phyloP scores from a whole-genome alignment of 2,329 filamentous ascomycete species.

The Alternaria rosae region DNA sequence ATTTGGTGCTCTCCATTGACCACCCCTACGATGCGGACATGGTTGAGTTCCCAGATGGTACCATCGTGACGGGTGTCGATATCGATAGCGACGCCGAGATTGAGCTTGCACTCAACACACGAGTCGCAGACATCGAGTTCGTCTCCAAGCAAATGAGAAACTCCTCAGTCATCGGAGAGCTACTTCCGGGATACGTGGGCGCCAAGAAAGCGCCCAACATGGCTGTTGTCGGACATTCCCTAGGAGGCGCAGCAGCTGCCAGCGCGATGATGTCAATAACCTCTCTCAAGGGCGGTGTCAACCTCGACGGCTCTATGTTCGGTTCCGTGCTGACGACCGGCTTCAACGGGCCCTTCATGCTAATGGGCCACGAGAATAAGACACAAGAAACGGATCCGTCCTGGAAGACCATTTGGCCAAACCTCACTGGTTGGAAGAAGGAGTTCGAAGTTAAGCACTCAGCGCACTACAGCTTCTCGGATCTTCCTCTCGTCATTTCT shows the following conservation, averaged over 20 bases:
- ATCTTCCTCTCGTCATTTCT: constrained; percentile 27
- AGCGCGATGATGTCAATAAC: constrained; percentile 19
- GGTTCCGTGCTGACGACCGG: constrained; percentile 23
- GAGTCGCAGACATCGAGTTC: constrained; percentile 33
- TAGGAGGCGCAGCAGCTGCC: constrained; percentile 46
- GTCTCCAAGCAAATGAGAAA: constrained; percentile 28
- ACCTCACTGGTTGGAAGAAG: constrained; percentile 34
- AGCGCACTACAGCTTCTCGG: constrained; percentile 40
- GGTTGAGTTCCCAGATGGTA: constrained; percentile 60
- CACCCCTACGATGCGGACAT: constrained; percentile 59
- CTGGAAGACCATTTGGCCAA: constrained; percentile 34
- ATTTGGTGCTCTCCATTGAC: constrained; percentile 58
- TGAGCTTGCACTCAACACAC: constrained; percentile 27
- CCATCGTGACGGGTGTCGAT: constrained; percentile 33
- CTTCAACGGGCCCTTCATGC: constrained; percentile 29
- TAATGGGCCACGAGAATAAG: constrained; percentile 39
- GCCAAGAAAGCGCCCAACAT: background rate
- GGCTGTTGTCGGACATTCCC: constrained; percentile 46
- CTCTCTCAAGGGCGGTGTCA: constrained; percentile 38
- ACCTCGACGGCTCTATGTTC: constrained; percentile 48
- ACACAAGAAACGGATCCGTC: constrained; percentile 38
- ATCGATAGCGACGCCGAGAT: constrained; percentile 33
- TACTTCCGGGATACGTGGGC: background rate
- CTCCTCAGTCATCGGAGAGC: constrained; percentile 9
- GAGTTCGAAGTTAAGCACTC: constrained; percentile 35